Evolutionary conservation across 1,284 basidiomycete species (phyloP).

Genomic region (Ceratobasidium sp.): DNA sequence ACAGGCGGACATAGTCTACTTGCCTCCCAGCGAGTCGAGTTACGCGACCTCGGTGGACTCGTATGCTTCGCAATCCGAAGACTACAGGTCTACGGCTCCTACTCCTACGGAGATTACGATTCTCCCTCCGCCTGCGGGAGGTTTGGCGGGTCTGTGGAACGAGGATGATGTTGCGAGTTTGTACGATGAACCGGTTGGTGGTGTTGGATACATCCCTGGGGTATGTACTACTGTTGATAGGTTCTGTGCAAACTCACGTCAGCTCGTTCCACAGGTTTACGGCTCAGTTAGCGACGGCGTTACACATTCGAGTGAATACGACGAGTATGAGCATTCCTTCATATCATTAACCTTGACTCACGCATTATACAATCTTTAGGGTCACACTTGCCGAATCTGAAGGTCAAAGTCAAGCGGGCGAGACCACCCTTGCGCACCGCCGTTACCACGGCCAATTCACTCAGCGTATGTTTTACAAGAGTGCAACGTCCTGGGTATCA

Average conservation of each 20-base stretch:
- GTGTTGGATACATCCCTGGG: conserved; percentile 18
- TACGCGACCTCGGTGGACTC: conserved; percentile 8
- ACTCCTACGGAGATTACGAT: conserved; percentile 39
- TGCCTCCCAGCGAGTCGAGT: background rate
- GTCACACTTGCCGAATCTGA: conserved; percentile 25
- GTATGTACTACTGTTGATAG: background rate
- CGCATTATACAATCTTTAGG: background rate
- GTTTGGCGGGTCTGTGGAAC: conserved; percentile 2
- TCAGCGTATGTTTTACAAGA: conserved; percentile 20
- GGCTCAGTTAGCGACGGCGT: conserved; percentile 19
- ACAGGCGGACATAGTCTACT: conserved; percentile 17
- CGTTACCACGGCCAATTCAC: background rate
- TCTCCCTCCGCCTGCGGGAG: conserved; percentile 26
- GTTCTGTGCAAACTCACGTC: background rate
- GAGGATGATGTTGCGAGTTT: background rate
- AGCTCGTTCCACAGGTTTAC: background rate
- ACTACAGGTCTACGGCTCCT: conserved; percentile 1
- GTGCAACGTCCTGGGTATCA: conserved; percentile 13
- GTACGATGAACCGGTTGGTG: conserved; percentile 12
- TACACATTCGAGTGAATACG: conserved; percentile 14
- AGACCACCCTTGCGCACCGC: background rate
- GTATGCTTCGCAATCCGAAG: conserved; percentile 13
- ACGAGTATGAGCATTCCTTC: conserved; percentile 11
- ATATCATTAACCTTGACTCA: background rate
- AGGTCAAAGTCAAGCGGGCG: conserved; percentile 12